phyloP scores from a whole-genome alignment of 2,329 filamentous ascomycete genomes.

The Neopestalotiopsis sp. region DNA sequence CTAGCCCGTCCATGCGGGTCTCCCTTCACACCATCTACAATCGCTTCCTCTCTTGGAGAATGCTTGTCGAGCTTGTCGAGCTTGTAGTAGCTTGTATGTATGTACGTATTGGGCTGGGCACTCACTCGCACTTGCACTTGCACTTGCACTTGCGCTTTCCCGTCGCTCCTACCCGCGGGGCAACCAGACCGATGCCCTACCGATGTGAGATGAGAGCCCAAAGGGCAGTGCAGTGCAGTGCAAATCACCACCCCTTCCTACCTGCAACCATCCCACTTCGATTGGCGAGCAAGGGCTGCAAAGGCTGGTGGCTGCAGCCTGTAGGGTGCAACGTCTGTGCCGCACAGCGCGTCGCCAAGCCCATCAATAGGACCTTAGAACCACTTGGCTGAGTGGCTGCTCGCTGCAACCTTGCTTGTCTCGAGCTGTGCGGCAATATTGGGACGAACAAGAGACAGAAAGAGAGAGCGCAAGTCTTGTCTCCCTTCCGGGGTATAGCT shows the following conservation, averaged over 20 bases:
- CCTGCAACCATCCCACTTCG: not conserved
- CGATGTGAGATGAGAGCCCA: not conserved
- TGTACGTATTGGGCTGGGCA: not conserved
- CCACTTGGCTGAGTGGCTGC: constrained; percentile 1
- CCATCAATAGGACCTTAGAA: not conserved
- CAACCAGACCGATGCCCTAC: not conserved
- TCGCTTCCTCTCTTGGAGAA: too few relatives aligned
- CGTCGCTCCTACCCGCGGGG: too few relatives aligned
- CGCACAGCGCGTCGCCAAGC: not conserved
- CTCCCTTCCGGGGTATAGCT: not conserved
- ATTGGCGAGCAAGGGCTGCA: not conserved
- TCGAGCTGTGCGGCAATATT: constrained; percentile 11
- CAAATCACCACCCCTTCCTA: not conserved
- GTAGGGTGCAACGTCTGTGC: not conserved
- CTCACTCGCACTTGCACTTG: not conserved
- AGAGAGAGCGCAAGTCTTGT: not conserved
- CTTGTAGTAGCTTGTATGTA: too few relatives aligned
- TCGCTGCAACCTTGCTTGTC: constrained; percentile 7
- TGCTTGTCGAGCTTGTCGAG: too few relatives aligned
- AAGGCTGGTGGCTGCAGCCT: not conserved
- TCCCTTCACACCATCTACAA: not conserved
- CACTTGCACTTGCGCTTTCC: too few relatives aligned
- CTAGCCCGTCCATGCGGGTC: not conserved
- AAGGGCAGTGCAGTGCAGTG: not conserved
- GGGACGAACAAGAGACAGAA: not conserved